Conservation (phyloP, 2,329 filamentous ascomycete genomes). For the Colletotrichum camelliae region DNA sequence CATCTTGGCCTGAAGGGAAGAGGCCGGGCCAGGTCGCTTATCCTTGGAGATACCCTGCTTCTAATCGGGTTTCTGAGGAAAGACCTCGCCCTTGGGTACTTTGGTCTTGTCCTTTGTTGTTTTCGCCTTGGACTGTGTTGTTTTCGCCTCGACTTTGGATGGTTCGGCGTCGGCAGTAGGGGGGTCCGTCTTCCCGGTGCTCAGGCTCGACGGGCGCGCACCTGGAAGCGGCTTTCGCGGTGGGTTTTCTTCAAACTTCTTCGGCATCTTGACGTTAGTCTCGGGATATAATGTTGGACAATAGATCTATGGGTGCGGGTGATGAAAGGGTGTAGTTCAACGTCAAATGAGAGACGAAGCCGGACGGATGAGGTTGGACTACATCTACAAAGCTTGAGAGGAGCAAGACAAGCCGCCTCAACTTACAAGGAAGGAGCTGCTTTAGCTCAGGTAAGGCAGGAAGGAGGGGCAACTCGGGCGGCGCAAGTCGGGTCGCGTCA, state of each 20-base stretch:
- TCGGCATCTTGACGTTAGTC: background rate
- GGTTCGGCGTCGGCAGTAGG: background rate
- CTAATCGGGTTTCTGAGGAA: background rate
- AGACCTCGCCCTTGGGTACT: background rate
- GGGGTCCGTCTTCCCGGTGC: background rate
- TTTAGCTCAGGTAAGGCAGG: background rate
- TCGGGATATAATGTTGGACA: background rate
- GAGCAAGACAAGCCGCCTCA: background rate
- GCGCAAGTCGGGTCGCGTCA: background rate
- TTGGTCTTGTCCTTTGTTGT: background rate
- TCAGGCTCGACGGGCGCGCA: background rate
- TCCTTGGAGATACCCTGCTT: background rate
- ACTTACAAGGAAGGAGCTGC: background rate
- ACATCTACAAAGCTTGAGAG: background rate
- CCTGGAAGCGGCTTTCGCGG: background rate
- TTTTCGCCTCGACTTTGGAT: background rate
- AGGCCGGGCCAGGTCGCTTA: background rate
- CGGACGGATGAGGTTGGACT: background rate
- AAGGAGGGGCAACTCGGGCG: background rate
- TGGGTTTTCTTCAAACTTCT: background rate
- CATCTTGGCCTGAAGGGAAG: constrained; percentile 31
- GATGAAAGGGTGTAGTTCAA: background rate
- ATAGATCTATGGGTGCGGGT: background rate
- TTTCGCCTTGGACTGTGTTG: background rate
- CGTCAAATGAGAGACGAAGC: background rate